Base-by-base conservation (phyloP, 2,329 filamentous ascomycete genomes). In the Metarhizium brunneum region DNA sequence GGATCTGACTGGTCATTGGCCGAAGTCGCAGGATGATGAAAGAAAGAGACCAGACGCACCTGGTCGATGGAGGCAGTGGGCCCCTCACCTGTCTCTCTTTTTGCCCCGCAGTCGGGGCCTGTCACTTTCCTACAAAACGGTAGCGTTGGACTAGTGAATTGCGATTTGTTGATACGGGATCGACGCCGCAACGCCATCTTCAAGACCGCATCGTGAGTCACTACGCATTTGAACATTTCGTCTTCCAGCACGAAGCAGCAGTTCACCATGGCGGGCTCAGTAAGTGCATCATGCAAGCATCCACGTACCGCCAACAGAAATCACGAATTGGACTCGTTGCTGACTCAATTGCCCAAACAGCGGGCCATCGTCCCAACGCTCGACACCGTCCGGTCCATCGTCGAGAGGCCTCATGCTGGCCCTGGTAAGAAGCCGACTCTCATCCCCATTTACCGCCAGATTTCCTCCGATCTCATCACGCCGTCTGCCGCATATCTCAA, bases 401-500 rank as follows among this genome's bases (percentile, higher is more conserved):
- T 80, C 56, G 65, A 67, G 51, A 71, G 68, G 54, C 67, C 72
- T 18, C 65, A 62, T 51, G 56, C 65, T 49, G 62, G 55, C 47
- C 53, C 56, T 18, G 62, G 58, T 52, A 62, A 58, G 49, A 66
- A 70, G 61, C 70, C 86, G 14, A 96, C 94, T 64, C 81, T 95
- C 59, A 82, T 96, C 8, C 90, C 91, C 2, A 71, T 96, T 47
- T 91, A 86, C 71, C 85, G 88, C 30, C 89, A 92, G 61, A 90
- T 96, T 64, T 85, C 90, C 6, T 92, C 92, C 64, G 92, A 96
- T 71, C 86, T 97, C 62, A 81, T 97, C 69, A 99, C 92, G 1
- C 94, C 94, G 3, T 92, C 90, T n/a, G 83, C 89, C 59, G 92
- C 95, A 63, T 99, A 97, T 72, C 81, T 99, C 62, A 97, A 96